A percentile compares a stretch with the other conserved stretches of the same genome.
phyloP scores from a whole-genome alignment of 2,329 filamentous ascomycete species.

The Colletotrichum sp. region DNA sequence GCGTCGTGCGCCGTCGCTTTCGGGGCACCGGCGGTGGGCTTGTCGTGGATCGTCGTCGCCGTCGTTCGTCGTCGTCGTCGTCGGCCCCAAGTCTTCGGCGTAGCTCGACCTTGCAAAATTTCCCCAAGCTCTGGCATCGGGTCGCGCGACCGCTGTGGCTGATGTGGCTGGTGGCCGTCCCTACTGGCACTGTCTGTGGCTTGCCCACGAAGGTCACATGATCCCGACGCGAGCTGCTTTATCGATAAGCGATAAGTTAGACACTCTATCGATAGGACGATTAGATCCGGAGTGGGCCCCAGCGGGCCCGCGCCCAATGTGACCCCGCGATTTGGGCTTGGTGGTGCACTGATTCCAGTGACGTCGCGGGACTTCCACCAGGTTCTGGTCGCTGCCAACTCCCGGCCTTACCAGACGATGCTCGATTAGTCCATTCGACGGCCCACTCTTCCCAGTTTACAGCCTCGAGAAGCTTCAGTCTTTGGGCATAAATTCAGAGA shows the following conservation, averaged over 20 bases:
- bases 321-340: conserved; percentile 17
- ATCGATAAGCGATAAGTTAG: background rate
- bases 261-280: background rate
- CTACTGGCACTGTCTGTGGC: background rate
- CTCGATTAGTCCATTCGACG: conserved; percentile 15
- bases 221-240: background rate
- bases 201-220: background rate
- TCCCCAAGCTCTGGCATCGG: conserved; percentile 17
- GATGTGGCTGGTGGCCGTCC: background rate
- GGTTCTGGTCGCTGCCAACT: conserved; percentile 28
- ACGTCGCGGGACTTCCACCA: conserved; percentile 26
- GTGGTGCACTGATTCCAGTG: conserved; percentile 23
- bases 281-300: background rate
- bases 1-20: conserved; percentile 17
- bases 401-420: conserved; percentile 6
- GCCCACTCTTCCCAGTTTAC: conserved; percentile 19
- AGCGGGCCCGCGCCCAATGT: background rate
- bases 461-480: background rate
- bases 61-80: conserved; percentile 14
- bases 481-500: conserved; percentile 7
- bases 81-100: background rate
- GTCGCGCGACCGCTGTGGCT: conserved; percentile 15
- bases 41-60: background rate
- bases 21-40: background rate
- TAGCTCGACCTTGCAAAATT: conserved; percentile 20